phyloP scores from a whole-genome alignment of 2,329 filamentous ascomycete genomes.

The Stagonosporopsis cucurbitacearum region DNA sequence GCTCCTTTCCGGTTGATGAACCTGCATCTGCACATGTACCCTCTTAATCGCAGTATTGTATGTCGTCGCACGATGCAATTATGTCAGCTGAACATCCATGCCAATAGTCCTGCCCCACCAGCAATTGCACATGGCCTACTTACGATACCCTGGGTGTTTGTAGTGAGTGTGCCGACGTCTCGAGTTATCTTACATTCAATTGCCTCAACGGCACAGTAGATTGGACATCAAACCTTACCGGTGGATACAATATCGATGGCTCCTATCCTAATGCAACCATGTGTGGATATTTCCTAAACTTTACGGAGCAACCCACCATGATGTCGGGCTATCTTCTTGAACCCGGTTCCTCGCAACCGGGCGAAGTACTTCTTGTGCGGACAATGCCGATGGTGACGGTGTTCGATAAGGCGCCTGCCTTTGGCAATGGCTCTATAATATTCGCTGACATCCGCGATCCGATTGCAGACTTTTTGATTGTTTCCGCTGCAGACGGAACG shows the following conservation, averaged over 20 bases:
- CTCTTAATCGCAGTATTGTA: too few species aligned
- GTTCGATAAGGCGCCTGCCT: not conserved
- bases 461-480: slow-evolving; percentile 26
- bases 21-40: too few species aligned
- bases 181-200: slow-evolving; percentile 3
- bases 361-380: slow-evolving; percentile 25
- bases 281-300: slow-evolving; percentile 40
- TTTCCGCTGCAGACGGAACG: not conserved
- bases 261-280: slow-evolving; percentile 26
- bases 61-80: too few species aligned
- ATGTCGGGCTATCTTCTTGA: slow-evolving; percentile 29
- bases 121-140: slow-evolving; percentile 38
- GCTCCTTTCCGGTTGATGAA: too few species aligned
- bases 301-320: slow-evolving; percentile 18
- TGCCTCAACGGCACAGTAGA: slow-evolving; percentile 23
- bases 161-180: slow-evolving; percentile 28
- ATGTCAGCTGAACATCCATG: too few species aligned
- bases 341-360: not conserved
- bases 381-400: slow-evolving; percentile 17
- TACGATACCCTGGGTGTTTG: slow-evolving; percentile 39
- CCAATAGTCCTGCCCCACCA: slow-evolving; percentile 30
- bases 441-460: slow-evolving; percentile 31
- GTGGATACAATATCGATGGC: not conserved
- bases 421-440: slow-evolving; percentile 20
- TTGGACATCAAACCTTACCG: slow-evolving; percentile 22